A percentile compares a stretch with the other conserved stretches of the same genome.
phyloP scores from a whole-genome alignment of 805 yeast species.

The Teunomyces aglyptinius region DNA sequence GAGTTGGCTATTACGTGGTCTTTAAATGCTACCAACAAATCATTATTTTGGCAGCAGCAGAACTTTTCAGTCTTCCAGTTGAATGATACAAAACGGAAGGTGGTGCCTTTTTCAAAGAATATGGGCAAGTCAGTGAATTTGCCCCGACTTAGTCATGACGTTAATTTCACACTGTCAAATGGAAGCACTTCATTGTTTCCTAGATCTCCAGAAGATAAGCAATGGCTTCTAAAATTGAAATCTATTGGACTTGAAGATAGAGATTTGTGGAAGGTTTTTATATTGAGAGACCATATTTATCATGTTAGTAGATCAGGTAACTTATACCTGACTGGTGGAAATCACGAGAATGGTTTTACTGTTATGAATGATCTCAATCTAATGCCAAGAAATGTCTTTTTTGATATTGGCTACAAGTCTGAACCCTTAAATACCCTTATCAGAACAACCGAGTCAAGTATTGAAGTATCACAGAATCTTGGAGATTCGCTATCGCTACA shows the following conservation, averaged over 20 bases:
- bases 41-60: conserved; percentile 76
- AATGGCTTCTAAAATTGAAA: conserved; percentile 70
- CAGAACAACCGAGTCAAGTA: conserved; percentile 20
- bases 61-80: conserved; percentile 14
- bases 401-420: conserved; percentile 36
- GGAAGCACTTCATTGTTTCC: conserved; percentile 19
- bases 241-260: conserved; percentile 69
- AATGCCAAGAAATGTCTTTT: conserved; percentile 36
- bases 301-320: conserved; percentile 45
- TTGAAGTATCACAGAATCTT: conserved; percentile 10
- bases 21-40: conserved; percentile 50
- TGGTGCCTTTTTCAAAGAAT: conserved; percentile 30
- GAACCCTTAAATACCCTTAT: conserved; percentile 24
- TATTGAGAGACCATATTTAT: conserved; percentile 63
- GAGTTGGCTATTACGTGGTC: conserved; percentile 72
- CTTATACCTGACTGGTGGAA: neutral
- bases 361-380: conserved; percentile 13
- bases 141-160: conserved; percentile 16
- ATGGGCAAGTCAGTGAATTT: conserved; percentile 38
- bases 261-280: conserved; percentile 82
- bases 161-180: conserved; percentile 9
- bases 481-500: conserved; percentile 11
- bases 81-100: conserved; percentile 15
- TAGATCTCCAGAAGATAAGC: conserved; percentile 62
- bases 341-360: conserved; percentile 3